Conservation (phyloP, 1,284 basidiomycete genomes). For the Ceratobasidium sp. region DNA sequence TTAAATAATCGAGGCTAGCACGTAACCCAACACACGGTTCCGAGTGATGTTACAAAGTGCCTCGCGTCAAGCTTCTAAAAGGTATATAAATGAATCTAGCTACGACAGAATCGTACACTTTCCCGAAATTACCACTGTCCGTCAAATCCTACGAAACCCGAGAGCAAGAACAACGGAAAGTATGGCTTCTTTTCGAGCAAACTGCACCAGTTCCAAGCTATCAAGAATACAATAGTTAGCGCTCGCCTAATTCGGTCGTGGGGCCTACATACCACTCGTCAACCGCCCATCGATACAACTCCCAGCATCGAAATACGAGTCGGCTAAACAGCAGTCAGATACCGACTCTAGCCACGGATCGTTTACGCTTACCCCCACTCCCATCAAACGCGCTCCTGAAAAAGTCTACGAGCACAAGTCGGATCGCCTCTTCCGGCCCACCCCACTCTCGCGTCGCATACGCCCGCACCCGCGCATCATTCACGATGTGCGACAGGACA, state of each 20-base stretch:
- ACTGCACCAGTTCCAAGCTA: slow-evolving; percentile 85
- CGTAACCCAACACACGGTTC: too few relatives aligned
- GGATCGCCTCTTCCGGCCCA: slow-evolving; percentile 65
- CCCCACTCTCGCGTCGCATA: slow-evolving; percentile 83
- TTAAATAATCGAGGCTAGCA: too few relatives aligned
- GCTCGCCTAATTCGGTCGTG: slow-evolving; percentile 53
- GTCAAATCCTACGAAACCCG: slow-evolving; percentile 81
- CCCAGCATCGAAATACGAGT: slow-evolving; percentile 60
- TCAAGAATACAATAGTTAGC: slow-evolving; percentile 56
- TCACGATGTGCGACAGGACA: slow-evolving; percentile 71
- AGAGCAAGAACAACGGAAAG: slow-evolving; percentile 76
- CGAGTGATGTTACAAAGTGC: too few relatives aligned
- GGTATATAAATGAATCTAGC: too few relatives aligned
- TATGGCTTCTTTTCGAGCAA: slow-evolving; percentile 80
- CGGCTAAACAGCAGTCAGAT: background rate
- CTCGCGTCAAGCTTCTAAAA: too few relatives aligned
- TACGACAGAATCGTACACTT: too few relatives aligned
- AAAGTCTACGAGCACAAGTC: slow-evolving; percentile 78
- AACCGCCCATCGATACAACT: slow-evolving; percentile 60
- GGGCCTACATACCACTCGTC: slow-evolving; percentile 32
- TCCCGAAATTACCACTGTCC: slow-evolving; percentile 80
- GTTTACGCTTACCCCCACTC: slow-evolving; percentile 30
- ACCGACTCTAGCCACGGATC: slow-evolving; percentile 41
- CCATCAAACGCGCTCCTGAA: slow-evolving; percentile 64
- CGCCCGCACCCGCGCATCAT: slow-evolving; percentile 60